These are phyloP conservation scores for Colletotrichum agaves DNA, from an alignment of 2,329 filamentous ascomycete genomes.

Conservation along the genomic window DNA sequence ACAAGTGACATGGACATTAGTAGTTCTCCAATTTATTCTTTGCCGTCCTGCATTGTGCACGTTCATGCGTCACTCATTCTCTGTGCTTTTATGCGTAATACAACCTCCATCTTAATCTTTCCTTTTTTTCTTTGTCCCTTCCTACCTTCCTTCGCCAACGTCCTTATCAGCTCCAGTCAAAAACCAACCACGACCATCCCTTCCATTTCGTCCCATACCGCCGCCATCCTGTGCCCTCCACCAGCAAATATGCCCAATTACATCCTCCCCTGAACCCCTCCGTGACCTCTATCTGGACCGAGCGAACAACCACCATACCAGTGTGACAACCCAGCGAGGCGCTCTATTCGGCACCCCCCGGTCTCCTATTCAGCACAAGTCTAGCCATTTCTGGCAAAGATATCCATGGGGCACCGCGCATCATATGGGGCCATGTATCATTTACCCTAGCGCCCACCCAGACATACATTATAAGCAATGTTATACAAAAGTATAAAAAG, in stretches of 20 bases:
- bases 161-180: conserved; percentile 17
- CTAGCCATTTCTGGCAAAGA: no score
- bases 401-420: no score
- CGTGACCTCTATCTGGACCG: conserved; percentile 15
- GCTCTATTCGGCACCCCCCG: no score
- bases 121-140: neutral
- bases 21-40: conserved; percentile 1
- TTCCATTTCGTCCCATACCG: conserved; percentile 24
- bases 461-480: no score
- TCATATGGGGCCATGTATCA: no score
- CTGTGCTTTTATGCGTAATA: conserved; percentile 32
- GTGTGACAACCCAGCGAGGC: conserved; percentile 9
- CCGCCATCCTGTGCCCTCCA: neutral
- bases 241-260: neutral
- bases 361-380: no score
- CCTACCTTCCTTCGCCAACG: neutral
- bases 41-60: neutral
- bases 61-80: conserved; percentile 17
- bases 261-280: conserved; percentile 11
- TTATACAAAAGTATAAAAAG: no score
- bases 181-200: conserved; percentile 20
- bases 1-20: neutral
- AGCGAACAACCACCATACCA: neutral
- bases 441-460: no score
- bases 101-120: neutral